Conservation (phyloP, 2,329 filamentous ascomycete species). For the Pseudogymnoascus sp. region DNA sequence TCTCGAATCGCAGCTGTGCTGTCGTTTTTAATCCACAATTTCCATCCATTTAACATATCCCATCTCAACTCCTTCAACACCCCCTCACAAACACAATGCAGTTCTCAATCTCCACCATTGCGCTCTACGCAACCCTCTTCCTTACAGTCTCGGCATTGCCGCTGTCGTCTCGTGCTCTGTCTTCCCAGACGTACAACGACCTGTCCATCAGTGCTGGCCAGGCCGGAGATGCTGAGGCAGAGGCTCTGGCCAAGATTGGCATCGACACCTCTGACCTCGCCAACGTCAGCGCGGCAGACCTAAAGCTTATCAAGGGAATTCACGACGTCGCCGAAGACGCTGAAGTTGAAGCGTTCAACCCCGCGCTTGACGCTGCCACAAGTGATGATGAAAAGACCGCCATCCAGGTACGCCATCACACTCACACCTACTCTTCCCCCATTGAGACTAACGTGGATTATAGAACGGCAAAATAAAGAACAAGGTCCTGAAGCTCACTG, state of each 20-base stretch:
- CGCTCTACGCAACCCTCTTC: not conserved
- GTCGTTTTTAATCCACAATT: not conserved
- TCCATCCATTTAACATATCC: not conserved
- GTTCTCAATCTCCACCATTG: constrained; percentile 6
- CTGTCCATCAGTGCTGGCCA: constrained; percentile 41
- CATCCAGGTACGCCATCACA: constrained; percentile 33
- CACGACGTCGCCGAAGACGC: constrained; percentile 47
- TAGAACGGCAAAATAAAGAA: constrained; percentile 51
- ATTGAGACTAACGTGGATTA: not conserved
- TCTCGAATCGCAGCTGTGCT: not conserved
- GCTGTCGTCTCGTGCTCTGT: constrained; percentile 21
- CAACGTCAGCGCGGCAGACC: constrained; percentile 38
- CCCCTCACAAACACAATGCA: not conserved
- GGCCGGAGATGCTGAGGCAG: constrained; percentile 38
- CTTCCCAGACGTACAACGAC: constrained; percentile 34
- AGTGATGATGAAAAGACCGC: constrained; percentile 38
- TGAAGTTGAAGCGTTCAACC: constrained; percentile 45
- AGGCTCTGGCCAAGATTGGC: constrained; percentile 34
- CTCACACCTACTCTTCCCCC: not conserved
- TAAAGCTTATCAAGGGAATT: constrained; percentile 42
- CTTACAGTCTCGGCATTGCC: constrained; percentile 1
- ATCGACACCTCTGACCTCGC: constrained; percentile 37
- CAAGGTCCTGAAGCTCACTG: constrained; percentile 51
- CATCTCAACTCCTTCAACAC: not conserved
- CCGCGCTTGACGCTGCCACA: constrained; percentile 41